Conservation (phyloP, 805 yeast genomes). For the Candida adriatica region DNA sequence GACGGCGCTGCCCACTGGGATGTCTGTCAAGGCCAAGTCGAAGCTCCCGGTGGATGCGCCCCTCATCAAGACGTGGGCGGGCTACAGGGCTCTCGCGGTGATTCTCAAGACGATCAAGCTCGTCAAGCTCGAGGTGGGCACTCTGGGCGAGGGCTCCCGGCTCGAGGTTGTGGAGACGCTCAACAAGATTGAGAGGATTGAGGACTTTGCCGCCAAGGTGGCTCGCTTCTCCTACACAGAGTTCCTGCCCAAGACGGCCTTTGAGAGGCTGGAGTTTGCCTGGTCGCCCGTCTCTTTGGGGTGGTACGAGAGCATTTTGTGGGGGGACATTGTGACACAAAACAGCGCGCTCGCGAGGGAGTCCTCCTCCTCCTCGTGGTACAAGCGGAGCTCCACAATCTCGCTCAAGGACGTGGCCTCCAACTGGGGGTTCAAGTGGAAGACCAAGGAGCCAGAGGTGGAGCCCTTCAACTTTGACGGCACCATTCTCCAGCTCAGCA, state of each 20-base stretch:
- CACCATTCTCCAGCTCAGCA: conserved; percentile 14
- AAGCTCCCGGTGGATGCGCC: conserved; percentile 47
- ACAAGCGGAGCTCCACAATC: conserved; percentile 19
- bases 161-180: conserved; percentile 28
- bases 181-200: conserved; percentile 33
- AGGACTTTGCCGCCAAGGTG: conserved; percentile 24
- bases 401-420: conserved; percentile 29
- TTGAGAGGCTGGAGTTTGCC: conserved; percentile 43
- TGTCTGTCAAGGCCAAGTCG: conserved; percentile 50
- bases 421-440: conserved; percentile 31
- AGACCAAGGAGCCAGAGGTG: conserved; percentile 5
- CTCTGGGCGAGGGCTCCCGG: conserved; percentile 16
- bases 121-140: conserved; percentile 25
- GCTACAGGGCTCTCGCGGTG: conserved; percentile 34
- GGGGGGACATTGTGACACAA: conserved; percentile 46
- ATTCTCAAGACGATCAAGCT: conserved; percentile 31
- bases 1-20: conserved; percentile 51
- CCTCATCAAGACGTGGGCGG: conserved; percentile 49
- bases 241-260: conserved; percentile 35
- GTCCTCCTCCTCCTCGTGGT: conserved; percentile 18
- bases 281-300: conserved; percentile 66
- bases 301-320: conserved; percentile 66
- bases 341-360: conserved; percentile 17
- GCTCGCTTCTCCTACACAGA: conserved; percentile 29
- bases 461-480: conserved; percentile 14